Conservation (phyloP, 345 rosid species). For the Pistacia integerrima region DNA sequence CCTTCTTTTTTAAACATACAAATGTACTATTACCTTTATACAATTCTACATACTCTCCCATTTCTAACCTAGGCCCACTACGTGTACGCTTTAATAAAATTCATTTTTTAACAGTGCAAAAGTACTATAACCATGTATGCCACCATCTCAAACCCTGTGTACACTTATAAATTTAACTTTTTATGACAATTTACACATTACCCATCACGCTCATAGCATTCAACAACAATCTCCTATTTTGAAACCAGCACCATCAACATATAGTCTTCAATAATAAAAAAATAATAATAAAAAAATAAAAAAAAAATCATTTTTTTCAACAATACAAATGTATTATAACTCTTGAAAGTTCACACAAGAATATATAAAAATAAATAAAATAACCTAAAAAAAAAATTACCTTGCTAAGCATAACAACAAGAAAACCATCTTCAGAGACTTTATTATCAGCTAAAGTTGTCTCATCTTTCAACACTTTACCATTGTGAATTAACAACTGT, state of each 20-base stretch:
- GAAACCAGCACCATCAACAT: not conserved
- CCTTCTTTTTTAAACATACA: no score
- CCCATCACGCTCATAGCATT: not conserved
- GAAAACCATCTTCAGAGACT: constrained; percentile 92
- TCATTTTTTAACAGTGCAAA: no score
- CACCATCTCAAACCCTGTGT: no score
- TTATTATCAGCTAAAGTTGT: constrained; percentile 80
- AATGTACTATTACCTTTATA: not conserved
- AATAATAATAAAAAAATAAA: no score
- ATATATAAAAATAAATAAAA: not conserved
- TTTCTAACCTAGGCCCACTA: not conserved
- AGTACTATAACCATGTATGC: no score
- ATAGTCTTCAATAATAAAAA: not conserved
- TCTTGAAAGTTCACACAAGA: not conserved
- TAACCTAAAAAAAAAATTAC: constrained; percentile 26
- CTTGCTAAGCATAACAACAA: constrained; percentile 99
- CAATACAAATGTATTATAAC: not conserved
- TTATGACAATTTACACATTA: not conserved
- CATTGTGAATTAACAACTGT: constrained; percentile 91
- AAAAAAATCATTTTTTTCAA: no score
- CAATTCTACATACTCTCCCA: not conserved
- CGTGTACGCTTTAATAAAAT: no score
- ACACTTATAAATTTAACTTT: not conserved
- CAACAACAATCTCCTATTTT: not conserved
- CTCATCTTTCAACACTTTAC: constrained; percentile 97